Percentiles rank a stretch among this genome's conserved stretches.
Evolutionary conservation across 2,329 filamentous ascomycete species (phyloP).

Genomic region (Pseudogymnoascus verrucosus): DNA sequence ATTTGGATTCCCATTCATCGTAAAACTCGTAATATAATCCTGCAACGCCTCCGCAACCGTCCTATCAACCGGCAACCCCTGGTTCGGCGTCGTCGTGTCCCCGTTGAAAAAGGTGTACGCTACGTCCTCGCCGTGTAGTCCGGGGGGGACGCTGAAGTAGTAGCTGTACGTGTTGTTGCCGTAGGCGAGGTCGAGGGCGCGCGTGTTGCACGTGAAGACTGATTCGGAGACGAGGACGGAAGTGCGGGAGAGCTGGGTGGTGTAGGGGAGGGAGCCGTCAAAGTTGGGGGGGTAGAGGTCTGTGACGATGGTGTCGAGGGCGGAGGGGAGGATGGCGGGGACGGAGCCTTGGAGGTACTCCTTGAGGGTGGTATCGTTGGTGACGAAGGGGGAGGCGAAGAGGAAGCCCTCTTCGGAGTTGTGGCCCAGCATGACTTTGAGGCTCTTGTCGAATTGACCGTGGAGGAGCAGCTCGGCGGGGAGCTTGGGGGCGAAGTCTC

Average conservation of each 20-base stretch:
- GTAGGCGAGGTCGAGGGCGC: conserved; percentile 40
- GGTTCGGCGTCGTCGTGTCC: conserved; percentile 18
- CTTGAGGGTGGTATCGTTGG: conserved; percentile 14
- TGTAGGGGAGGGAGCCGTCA: conserved; percentile 37
- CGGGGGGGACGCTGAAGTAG: conserved; percentile 44
- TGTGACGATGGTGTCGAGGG: conserved; percentile 25
- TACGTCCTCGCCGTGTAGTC: conserved; percentile 44
- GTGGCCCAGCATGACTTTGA: conserved; percentile 40
- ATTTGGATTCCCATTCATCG: conserved; percentile 27
- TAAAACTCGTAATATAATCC: conserved; percentile 31
- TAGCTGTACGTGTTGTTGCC: conserved; percentile 42
- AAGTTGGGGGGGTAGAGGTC: conserved; percentile 43
- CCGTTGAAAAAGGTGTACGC: conserved; percentile 45
- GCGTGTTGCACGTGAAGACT: conserved; percentile 43
- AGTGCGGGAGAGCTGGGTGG: conserved; percentile 34
- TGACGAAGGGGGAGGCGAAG: conserved; percentile 31
- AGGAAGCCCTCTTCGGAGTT: conserved; percentile 34
- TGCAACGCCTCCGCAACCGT: conserved; percentile 30
- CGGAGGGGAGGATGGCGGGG: conserved; percentile 16
- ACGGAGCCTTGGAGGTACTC: conserved; percentile 9
- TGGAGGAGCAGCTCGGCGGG: conserved; percentile 37
- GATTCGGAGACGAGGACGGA: conserved; percentile 36
- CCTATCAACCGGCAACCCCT: conserved; percentile 23
- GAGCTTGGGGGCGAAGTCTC: conserved; percentile 37
- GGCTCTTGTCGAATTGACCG: conserved; percentile 35